These are phyloP conservation scores for Datisca glomerata DNA, from an alignment of 306 rosid genomes.

Conservation along the genomic window DNA sequence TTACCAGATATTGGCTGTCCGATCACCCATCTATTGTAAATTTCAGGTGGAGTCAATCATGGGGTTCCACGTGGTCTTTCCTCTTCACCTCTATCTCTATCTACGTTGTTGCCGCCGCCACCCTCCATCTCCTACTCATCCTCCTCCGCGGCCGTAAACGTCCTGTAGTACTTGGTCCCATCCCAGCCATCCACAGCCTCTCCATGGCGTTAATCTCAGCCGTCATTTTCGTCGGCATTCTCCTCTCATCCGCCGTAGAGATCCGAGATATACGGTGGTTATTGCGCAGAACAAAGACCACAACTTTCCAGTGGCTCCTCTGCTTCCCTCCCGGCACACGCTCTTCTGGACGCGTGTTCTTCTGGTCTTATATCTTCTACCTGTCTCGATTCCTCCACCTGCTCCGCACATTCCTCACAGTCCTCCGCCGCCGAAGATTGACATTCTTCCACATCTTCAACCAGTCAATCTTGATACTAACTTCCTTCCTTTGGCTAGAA, in stretches of 20 bases:
- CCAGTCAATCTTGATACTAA: slow-evolving; percentile 47
- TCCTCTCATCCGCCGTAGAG: slow-evolving; percentile 63
- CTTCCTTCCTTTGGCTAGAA: slow-evolving; percentile 69
- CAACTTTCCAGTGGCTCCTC: slow-evolving; percentile 84
- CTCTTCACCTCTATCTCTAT: slow-evolving; percentile 47
- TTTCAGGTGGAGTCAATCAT: slow-evolving; percentile 74
- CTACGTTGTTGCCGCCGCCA: slow-evolving; percentile 36
- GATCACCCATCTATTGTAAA: slow-evolving; percentile 75
- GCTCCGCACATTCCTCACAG: slow-evolving; percentile 41
- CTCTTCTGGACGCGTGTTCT: slow-evolving; percentile 88
- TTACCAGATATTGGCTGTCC: slow-evolving; percentile 55
- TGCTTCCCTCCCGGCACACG: slow-evolving; percentile 87
- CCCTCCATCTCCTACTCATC: slow-evolving; percentile 28
- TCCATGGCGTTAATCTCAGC: slow-evolving; percentile 47
- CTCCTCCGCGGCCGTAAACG: slow-evolving; percentile 25
- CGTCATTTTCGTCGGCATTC: slow-evolving; percentile 56
- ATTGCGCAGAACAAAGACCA: slow-evolving; percentile 72
- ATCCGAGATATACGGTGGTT: slow-evolving; percentile 91
- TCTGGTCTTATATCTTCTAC: slow-evolving; percentile 85
- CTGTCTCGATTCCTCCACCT: slow-evolving; percentile 69
- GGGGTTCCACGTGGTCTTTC: slow-evolving; percentile 91
- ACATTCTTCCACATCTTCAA: slow-evolving; percentile 53
- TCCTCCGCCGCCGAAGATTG: slow-evolving; percentile 38
- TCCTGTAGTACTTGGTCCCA: slow-evolving; percentile 61
- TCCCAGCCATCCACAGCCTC: slow-evolving; percentile 76